Evolutionary conservation across 177 flowering plant genomes (phyloP), one percentile per base, ranked within the genome.

Genomic region (Vitis hybrid): DNA sequence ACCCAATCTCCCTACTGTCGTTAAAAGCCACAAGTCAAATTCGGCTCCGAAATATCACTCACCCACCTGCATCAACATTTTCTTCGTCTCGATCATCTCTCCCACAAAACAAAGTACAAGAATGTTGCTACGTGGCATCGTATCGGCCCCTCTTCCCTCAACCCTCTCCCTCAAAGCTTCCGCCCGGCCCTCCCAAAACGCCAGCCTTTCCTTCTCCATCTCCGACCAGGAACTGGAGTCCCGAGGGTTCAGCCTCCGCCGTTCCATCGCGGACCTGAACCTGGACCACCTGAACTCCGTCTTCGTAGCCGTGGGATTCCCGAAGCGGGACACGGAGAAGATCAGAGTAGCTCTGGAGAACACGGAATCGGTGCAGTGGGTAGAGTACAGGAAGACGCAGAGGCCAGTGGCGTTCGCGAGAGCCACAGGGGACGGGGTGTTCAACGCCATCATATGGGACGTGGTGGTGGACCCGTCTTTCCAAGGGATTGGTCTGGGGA

Each of bases 361-460:
- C 86, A 90, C 96, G 0, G 88, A 89, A 71, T 63, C 93, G 7
- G 15, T 95, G 61, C 68, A 90, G 62, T 95, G 99, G 99, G 64
- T 89, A 3, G 88, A 91, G 79, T 72, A 87, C 81, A 14, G 72
- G 76, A 85, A 81, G 82, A 81, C 87, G 13, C 73, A 68, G 68
- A 65, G 68, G 65, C 96, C 96, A 0, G 97, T 93, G 72, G 99
- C 98, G 64, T 95, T 95, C 56, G 99, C 97, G 0, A 70, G 99
- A 30, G 97, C 98, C 9, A 95, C 99, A 1, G 99, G 99, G 0
- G 99, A 95, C 66, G 99, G 93, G 1, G 97, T 93, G 12, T 95
- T 95, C 83, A 95, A 95, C 67, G 91, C 98, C 11, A 86, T 93
- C 56, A 89, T 95, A 24, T 95, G 98, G 99, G 99, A 93, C 73